Evolutionary conservation across 2,329 filamentous ascomycete genomes (phyloP), one percentile per base, ranked within the genome.

Genomic region (Cladosporium sp.): DNA sequence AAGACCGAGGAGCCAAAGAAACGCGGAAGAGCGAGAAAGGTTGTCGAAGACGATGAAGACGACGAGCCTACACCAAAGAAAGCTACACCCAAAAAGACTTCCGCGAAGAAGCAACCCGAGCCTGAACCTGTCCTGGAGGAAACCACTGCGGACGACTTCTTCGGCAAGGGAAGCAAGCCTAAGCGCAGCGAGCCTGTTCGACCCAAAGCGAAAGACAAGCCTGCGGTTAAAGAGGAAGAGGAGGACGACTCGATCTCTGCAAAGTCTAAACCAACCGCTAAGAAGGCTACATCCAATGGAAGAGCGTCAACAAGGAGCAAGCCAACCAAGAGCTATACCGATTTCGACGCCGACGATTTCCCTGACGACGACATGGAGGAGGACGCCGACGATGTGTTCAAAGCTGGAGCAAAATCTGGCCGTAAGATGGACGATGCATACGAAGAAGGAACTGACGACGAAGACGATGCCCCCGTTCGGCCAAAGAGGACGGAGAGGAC

Each of bases 11-110:
- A 49, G 42, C 42, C 61, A 64, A 75, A 64, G 52, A 75, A 75
- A 59, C 72, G 73, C 32, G 67, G 73, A 67, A 68, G 74, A 67
- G 67, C 60, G 32, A 59, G 86, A 51, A 90, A 86, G 62, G 79
- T 95, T 30, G 72, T 93, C 40, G 82, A 90, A 54, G 89, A 95
- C 55, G 92, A 88, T 38, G 87, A 91, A 50, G 88, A 91, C 25
- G 85, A 87, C 4, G 71, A 62, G 19, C 36, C 45, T 5, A 13
- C 45, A 16, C 45, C 45, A 13, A 48, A 48, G 45, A 48, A 40
- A 8, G 55, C 77, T 19, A 62, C 72, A 11, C 65, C 77, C 2
- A 83, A 83, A 68, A 88, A 84, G 67, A 62, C 71, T 54, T 62
- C 68, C 76, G 40, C 41, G 19, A 51, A 47, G 42, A 78, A 79